Evolutionary conservation across 768 basidiomycete genomes (phyloP).

Genomic region (Macrolepiota dolichaula): DNA sequence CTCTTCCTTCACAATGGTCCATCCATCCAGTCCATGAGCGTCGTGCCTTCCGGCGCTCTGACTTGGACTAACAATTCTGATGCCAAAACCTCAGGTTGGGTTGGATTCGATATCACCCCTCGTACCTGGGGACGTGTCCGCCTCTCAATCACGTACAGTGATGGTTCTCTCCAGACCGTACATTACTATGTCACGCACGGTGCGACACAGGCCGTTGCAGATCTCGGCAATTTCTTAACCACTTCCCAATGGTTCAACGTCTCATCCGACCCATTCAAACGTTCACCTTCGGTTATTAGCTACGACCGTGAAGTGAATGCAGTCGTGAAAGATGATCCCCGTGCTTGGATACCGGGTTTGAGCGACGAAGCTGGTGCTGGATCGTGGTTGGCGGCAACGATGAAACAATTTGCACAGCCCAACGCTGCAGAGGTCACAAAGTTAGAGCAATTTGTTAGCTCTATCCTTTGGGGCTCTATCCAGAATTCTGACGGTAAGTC

Average conservation of each 20-base stretch:
- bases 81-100: constrained; percentile 36
- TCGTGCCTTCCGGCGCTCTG: constrained; percentile 44
- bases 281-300: constrained; percentile 51
- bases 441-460: constrained; percentile 45
- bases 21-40: constrained; percentile 36
- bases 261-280: constrained; percentile 45
- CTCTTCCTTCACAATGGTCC: constrained; percentile 45
- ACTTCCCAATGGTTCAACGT: constrained; percentile 52
- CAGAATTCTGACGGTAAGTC: constrained; percentile 44
- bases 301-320: constrained; percentile 52
- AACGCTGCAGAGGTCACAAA: constrained; percentile 50
- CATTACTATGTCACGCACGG: constrained; percentile 49
- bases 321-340: constrained; percentile 44
- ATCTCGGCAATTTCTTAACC: constrained; percentile 52
- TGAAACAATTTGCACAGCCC: constrained; percentile 57
- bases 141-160: constrained; percentile 44
- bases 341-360: constrained; percentile 59
- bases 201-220: constrained; percentile 39
- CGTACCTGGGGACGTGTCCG: constrained; percentile 46
- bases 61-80: constrained; percentile 43
- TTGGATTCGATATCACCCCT: constrained; percentile 43
- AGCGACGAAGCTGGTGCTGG: constrained; percentile 62
- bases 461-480: constrained; percentile 45
- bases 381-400: constrained; percentile 51
- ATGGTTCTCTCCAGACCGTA: constrained; percentile 50